Conservation (phyloP, 441 rosid species). For the Adansonia madagascariensis region DNA sequence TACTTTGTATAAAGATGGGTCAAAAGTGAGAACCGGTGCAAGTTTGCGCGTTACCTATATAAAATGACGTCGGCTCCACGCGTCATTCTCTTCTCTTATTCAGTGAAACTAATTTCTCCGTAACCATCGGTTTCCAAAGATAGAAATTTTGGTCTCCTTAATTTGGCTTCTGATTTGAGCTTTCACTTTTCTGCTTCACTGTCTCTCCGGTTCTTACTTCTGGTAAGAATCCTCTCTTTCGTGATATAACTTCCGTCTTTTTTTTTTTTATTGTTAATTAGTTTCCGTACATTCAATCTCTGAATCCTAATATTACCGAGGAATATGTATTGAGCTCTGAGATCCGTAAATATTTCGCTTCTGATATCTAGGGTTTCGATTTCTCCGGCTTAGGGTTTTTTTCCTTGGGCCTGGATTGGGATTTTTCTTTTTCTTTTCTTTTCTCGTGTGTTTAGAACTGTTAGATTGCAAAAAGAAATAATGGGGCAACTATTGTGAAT, state of each 20-base stretch:
- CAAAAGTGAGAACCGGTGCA: neutral
- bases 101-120: neutral
- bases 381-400: conserved; percentile 1
- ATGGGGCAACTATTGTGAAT: neutral
- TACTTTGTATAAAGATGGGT: neutral
- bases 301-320: neutral
- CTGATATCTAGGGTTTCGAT: conserved; percentile 1
- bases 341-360: neutral
- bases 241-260: neutral
- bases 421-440: too few relatives aligned
- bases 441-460: neutral
- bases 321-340: conserved; percentile 15
- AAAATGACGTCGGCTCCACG: neutral
- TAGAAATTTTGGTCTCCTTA: neutral
- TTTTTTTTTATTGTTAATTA: neutral
- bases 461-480: conserved; percentile 11
- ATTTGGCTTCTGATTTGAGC: conserved; percentile 18
- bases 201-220: conserved; percentile 34
- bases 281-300: neutral
- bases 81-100: too few relatives aligned
- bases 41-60: neutral
- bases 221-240: conserved; percentile 32
- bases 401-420: neutral
- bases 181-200: conserved; percentile 22
- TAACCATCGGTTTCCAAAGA: neutral